Conservation (phyloP, 192 early-diverging fungal species). For the Backusella liffmaniae region DNA sequence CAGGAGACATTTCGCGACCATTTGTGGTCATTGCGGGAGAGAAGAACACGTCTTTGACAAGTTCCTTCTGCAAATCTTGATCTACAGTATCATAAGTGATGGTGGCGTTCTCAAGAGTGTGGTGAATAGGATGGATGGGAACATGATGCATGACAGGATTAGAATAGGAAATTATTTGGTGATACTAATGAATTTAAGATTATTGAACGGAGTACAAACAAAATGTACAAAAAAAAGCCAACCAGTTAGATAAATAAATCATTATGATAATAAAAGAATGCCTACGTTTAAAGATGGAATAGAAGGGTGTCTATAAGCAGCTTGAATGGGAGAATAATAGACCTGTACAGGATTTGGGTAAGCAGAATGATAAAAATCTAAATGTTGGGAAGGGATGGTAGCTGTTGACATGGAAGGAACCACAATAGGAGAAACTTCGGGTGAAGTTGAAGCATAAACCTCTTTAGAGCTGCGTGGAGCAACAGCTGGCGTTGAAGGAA, state of each 20-base stretch:
- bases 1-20: background rate
- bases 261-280: conserved; percentile 4
- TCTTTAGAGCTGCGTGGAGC: conserved; percentile 6
- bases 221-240: conserved; percentile 4
- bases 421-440: conserved; percentile 17
- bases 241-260: conserved; percentile 9
- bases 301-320: conserved; percentile 7
- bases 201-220: conserved; percentile 1
- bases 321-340: background rate
- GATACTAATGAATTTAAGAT: conserved; percentile 9
- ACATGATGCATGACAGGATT: conserved; percentile 2
- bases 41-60: conserved; percentile 37
- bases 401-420: conserved; percentile 16
- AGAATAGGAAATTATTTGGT: conserved; percentile 6
- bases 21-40: conserved; percentile 22
- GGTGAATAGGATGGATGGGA: conserved; percentile 32
- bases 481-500: conserved; percentile 8
- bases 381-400: background rate
- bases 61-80: conserved; percentile 18
- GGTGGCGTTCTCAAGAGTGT: conserved; percentile 38
- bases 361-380: conserved; percentile 15
- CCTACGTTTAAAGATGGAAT: conserved; percentile 5
- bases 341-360: conserved; percentile 5
- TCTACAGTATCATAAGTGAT: conserved; percentile 35
- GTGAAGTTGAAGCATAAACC: background rate